phyloP scores from a whole-genome alignment of 306 rosid genomes.

The Citrullus colocynthis region DNA sequence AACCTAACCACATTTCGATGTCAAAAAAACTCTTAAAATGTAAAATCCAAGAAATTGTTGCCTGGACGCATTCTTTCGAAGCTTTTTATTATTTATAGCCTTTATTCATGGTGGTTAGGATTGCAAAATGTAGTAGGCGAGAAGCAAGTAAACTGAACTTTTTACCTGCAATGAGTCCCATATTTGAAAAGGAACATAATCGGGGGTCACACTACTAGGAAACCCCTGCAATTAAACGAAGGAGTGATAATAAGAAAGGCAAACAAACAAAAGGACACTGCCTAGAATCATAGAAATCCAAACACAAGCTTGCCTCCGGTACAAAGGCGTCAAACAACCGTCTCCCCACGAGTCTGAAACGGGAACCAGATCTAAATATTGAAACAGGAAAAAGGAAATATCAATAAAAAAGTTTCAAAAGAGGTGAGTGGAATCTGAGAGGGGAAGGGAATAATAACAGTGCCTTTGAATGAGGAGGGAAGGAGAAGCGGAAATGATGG shows the following conservation, averaged over 20 bases:
- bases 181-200: conserved; percentile 85
- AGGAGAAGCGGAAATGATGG: conserved; percentile 56
- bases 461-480: conserved; percentile 47
- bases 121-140: not conserved
- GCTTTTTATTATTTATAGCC: not conserved
- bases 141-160: not conserved
- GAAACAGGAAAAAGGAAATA: not conserved
- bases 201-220: conserved; percentile 88
- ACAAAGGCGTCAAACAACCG: conserved; percentile 80
- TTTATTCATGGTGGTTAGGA: not conserved
- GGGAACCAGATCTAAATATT: conserved; percentile 46
- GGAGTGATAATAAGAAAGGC: not conserved
- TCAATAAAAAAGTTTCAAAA: not conserved
- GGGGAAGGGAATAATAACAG: not conserved
- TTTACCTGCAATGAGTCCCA: conserved; percentile 90
- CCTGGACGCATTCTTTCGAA: not conserved
- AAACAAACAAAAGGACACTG: not conserved
- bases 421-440: not conserved
- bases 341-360: conserved; percentile 54
- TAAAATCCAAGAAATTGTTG: not conserved
- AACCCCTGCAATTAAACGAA: conserved; percentile 48
- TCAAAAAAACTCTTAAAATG: not conserved
- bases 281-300: not conserved
- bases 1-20: not conserved
- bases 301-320: conserved; percentile 60